phyloP scores from a whole-genome alignment of 495 filamentous ascomycete species.

The Penicillium egyptiacum region DNA sequence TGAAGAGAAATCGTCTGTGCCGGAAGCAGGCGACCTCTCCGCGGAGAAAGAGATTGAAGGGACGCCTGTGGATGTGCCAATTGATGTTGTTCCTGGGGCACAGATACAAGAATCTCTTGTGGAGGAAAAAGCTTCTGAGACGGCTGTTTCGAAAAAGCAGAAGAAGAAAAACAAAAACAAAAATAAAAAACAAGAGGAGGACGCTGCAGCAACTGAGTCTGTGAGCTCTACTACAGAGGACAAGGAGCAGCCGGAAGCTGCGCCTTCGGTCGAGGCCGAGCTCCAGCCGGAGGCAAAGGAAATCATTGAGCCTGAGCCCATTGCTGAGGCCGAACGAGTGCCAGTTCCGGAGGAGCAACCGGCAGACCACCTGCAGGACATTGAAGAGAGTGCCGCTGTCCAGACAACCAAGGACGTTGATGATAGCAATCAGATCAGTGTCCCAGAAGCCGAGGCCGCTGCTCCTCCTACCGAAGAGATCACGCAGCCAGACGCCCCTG shows the following conservation, averaged over 20 bases:
- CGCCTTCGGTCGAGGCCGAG: constrained; percentile 4
- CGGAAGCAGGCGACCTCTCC: constrained; percentile 17
- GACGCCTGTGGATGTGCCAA: constrained; percentile 1
- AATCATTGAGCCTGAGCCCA: constrained; percentile 8
- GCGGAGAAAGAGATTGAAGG: constrained; percentile 13
- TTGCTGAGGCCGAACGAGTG: neutral
- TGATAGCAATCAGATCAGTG: neutral
- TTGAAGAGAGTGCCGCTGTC: neutral
- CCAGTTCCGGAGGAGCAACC: constrained; percentile 1
- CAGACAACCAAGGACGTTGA: constrained; percentile 11
- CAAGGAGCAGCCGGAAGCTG: constrained; percentile 8
- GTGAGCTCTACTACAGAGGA: neutral
- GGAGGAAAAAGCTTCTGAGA: constrained; percentile 6
- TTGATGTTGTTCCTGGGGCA: constrained; percentile 5
- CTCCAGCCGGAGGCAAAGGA: constrained; percentile 1
- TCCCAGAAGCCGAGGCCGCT: neutral
- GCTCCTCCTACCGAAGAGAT: constrained; percentile 10
- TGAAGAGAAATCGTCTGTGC: constrained; percentile 6
- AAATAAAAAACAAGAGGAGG: constrained; percentile 21
- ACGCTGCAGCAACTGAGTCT: neutral
- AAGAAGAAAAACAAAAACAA: constrained; percentile 27
- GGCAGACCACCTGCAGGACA: constrained; percentile 1
- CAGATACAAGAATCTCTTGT: constrained; percentile 9
- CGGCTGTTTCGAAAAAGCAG: constrained; percentile 20
- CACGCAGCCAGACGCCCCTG: constrained; percentile 6